phyloP scores from a whole-genome alignment of 2,329 filamentous ascomycete genomes.

The Neocatenulostroma microsporum region DNA sequence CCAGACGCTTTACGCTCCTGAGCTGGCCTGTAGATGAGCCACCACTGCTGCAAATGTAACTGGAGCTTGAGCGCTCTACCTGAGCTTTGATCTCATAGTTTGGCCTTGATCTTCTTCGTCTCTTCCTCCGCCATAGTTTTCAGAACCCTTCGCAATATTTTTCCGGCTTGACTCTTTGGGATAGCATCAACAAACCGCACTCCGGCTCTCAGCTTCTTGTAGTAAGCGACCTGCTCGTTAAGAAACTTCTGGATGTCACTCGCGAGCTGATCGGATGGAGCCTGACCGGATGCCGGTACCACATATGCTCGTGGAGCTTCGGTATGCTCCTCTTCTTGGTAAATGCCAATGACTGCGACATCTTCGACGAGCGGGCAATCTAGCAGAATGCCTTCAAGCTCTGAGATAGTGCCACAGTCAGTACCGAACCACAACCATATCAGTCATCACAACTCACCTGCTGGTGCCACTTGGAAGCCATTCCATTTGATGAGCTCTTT shows the following conservation, averaged over 20 bases:
- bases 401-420: constrained; percentile 23
- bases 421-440: not conserved
- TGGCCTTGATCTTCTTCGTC: constrained; percentile 29
- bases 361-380: constrained; percentile 37
- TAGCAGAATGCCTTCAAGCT: constrained; percentile 41
- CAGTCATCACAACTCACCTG: constrained; percentile 1
- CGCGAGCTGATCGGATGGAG: constrained; percentile 26
- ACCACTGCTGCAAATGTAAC: no score
- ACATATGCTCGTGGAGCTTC: constrained; percentile 42
- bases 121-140: constrained; percentile 36
- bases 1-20: no score
- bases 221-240: constrained; percentile 38
- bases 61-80: no score
- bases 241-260: constrained; percentile 38
- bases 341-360: constrained; percentile 41
- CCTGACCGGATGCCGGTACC: constrained; percentile 30
- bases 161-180: constrained; percentile 41
- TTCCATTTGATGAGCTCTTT: constrained; percentile 61
- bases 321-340: constrained; percentile 38
- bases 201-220: constrained; percentile 42
- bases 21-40: no score
- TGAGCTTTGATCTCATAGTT: no score
- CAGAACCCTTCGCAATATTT: constrained; percentile 41
- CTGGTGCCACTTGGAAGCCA: constrained; percentile 40
- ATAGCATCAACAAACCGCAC: constrained; percentile 41